Evolutionary conservation across 2,329 filamentous ascomycete genomes (phyloP), one percentile per base, ranked within the genome.

Genomic region (Exophiala bonariae): DNA sequence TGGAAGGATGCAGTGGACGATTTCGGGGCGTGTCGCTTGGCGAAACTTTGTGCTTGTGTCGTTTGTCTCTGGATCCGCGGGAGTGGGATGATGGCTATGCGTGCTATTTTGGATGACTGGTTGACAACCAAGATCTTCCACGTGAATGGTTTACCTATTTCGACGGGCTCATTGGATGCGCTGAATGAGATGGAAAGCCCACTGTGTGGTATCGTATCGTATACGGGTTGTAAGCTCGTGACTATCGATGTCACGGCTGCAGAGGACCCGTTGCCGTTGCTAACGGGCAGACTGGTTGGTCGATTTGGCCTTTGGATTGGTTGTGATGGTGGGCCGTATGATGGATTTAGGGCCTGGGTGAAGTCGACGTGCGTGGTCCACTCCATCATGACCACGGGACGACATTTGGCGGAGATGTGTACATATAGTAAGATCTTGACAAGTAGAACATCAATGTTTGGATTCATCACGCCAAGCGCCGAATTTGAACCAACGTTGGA

Each of bases 81-180:
- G 13, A 82, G 69, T 1, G 75, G 74, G 16, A 78, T 62, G 32
- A 84, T 66, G 5, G 76, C 75, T 40, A 84, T 72, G 54, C 78
- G 78, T 3, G 78, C 73, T 16, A 69, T 59, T 39, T 73, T 71
- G n/a, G 67, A 63, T 11, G 78, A 81, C 10, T 75, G 74, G 55
- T 84, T 84, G 44, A 82, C 74, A 31, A 83, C 76, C 50, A 83
- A 80, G 3, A 83, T 67, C 31, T 72, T 67, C 73, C 80, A 80
- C 7, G 68, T 67, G 58, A 84, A 82, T 3, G 73, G 66, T 30
- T 74, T 66, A 10, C 76, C 76, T n/a, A 79, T 72, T 7, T 66
- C 60, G 9, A 78, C 75, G 8, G 54, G 53, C 13, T 61, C 66
- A 4, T 66, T 61, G 3, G 79, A 78, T 0, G 77, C 76, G 4